Conservation (phyloP, 2,329 filamentous ascomycete species). For the Apiospora arundinis region DNA sequence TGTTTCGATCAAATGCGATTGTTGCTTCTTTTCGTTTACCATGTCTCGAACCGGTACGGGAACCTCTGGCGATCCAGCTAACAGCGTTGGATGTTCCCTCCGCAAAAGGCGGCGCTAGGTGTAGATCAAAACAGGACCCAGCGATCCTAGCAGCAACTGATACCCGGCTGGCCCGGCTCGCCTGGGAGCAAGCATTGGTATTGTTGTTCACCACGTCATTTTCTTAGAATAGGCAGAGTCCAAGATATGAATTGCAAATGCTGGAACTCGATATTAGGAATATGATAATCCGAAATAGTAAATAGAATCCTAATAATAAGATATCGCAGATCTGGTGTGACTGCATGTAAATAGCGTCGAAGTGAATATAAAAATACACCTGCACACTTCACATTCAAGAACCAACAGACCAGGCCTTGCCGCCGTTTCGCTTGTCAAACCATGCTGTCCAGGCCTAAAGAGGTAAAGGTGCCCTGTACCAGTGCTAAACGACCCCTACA, state of each 20-base stretch:
- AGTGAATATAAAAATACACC: background rate
- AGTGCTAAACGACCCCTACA: background rate
- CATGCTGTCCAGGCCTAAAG: background rate
- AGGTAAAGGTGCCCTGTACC: background rate
- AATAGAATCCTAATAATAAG: background rate
- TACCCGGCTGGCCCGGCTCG: no score
- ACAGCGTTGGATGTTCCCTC: background rate
- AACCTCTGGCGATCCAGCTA: background rate
- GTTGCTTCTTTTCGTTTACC: background rate
- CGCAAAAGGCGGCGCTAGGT: background rate
- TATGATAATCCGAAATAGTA: background rate
- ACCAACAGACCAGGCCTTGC: background rate
- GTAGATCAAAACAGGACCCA: slow-evolving; percentile 13
- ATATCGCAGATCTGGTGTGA: background rate
- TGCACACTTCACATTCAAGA: no score
- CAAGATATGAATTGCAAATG: no score
- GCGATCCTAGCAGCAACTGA: background rate
- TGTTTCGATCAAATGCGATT: no score
- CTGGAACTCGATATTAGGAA: background rate
- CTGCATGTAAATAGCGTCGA: background rate
- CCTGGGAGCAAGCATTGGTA: background rate
- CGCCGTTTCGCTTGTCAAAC: slow-evolving; percentile 9
- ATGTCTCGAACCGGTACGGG: background rate
- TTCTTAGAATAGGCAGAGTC: background rate
- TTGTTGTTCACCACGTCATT: no score